Conservation (phyloP, 2,329 filamentous ascomycete species). For the Aspergillus brasiliensis region DNA sequence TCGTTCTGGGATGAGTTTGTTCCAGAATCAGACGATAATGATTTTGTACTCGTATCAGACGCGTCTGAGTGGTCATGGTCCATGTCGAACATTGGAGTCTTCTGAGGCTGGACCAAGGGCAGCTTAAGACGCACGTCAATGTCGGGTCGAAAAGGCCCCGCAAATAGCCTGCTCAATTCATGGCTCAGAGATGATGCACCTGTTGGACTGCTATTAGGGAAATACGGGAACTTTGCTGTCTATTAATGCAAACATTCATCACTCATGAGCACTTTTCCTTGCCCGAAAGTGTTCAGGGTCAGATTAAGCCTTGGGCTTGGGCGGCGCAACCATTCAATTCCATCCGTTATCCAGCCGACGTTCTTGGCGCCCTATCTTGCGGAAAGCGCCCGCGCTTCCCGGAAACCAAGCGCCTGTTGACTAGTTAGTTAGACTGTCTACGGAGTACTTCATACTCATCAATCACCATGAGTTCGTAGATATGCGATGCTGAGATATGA, state of each 20-base stretch:
- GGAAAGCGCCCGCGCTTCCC: background rate
- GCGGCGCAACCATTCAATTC: background rate
- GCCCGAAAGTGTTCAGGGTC: background rate
- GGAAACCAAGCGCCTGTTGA: background rate
- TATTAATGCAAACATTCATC: background rate
- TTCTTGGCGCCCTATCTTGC: slow-evolving; percentile 1
- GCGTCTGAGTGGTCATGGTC: slow-evolving; percentile 29
- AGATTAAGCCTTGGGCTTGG: background rate
- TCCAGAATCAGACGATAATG: slow-evolving; percentile 18
- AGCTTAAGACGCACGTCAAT: slow-evolving; percentile 14
- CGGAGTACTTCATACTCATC: background rate
- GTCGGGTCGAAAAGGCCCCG: slow-evolving; percentile 6
- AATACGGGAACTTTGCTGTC: background rate
- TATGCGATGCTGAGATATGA: too few species aligned
- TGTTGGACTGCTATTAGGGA: background rate
- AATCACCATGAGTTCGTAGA: background rate
- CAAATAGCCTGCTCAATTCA: slow-evolving; percentile 14
- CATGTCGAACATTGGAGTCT: slow-evolving; percentile 30
- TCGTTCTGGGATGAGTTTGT: slow-evolving; percentile 17
- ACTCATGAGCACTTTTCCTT: background rate
- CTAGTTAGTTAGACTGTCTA: background rate
- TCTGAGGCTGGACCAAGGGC: slow-evolving; percentile 4
- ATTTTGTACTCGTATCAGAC: slow-evolving; percentile 24
- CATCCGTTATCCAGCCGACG: background rate
- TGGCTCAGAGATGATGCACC: slow-evolving; percentile 2